Conservation (phyloP, 495 filamentous ascomycete genomes). For the Xeromyces bisporus region DNA sequence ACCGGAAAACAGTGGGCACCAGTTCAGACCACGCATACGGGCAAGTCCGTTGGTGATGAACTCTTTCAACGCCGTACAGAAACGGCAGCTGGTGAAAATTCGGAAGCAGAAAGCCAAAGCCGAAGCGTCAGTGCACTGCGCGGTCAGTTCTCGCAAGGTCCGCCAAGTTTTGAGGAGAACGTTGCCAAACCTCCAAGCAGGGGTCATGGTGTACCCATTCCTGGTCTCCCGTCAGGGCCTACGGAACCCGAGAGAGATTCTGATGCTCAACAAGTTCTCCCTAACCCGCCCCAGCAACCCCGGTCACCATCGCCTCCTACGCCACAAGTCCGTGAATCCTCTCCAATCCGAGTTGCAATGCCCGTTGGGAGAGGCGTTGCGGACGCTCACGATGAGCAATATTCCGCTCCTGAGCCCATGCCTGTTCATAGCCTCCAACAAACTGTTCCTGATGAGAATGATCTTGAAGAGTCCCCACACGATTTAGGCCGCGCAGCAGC, state of each 20-base stretch:
- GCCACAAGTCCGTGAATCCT: slow-evolving; percentile 35
- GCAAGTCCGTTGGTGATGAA: slow-evolving; percentile 41
- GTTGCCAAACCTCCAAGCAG: slow-evolving; percentile 38
- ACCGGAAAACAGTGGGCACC: slow-evolving; percentile 75
- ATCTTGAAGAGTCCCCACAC: slow-evolving; percentile 44
- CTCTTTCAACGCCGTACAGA: slow-evolving; percentile 42
- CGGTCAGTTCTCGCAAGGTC: slow-evolving; percentile 56
- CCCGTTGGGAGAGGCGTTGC: slow-evolving; percentile 52
- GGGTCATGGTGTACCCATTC: slow-evolving; percentile 46
- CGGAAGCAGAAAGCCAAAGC: slow-evolving; percentile 33
- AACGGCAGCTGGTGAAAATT: slow-evolving; percentile 28
- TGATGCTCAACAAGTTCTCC: slow-evolving; percentile 26
- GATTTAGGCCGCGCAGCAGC: slow-evolving; percentile 49
- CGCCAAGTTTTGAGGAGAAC: slow-evolving; percentile 26
- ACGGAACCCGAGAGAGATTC: slow-evolving; percentile 31
- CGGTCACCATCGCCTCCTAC: slow-evolving; percentile 45
- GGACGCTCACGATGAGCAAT: slow-evolving; percentile 33
- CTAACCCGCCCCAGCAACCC: slow-evolving; percentile 38
- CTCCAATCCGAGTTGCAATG: slow-evolving; percentile 75
- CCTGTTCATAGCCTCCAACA: slow-evolving; percentile 41
- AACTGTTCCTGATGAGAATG: slow-evolving; percentile 42
- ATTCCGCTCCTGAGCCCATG: slow-evolving; percentile 32
- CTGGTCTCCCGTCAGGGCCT: slow-evolving; percentile 50
- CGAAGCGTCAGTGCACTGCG: slow-evolving; percentile 52
- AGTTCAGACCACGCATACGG: slow-evolving; percentile 54